These are phyloP conservation scores for Piper longum DNA, from an alignment of 164 flowering plant species.

Conservation along the genomic window DNA sequence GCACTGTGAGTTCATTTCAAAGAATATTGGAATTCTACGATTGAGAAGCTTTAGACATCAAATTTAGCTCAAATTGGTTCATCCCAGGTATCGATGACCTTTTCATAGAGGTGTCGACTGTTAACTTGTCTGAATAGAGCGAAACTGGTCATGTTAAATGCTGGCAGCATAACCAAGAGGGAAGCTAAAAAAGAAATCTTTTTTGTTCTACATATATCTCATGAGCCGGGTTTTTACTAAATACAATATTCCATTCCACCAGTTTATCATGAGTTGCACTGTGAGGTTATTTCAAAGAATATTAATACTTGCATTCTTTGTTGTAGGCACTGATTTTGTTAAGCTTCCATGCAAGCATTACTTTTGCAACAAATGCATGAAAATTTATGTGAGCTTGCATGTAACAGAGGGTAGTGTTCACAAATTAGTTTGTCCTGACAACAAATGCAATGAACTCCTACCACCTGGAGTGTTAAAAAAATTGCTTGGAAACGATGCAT, in stretches of 20 bases:
- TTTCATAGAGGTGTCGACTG: no score
- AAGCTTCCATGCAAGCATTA: slow-evolving; percentile 74
- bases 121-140: no score
- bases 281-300: not conserved
- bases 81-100: no score
- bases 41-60: no score
- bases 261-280: not conserved
- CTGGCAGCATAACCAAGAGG: no score
- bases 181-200: no score
- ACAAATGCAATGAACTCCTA: slow-evolving; percentile 56
- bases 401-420: slow-evolving; percentile 67
- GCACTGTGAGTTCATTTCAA: not conserved
- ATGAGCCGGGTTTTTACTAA: no score
- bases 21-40: not conserved
- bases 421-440: slow-evolving; percentile 60
- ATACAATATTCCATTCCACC: not conserved
- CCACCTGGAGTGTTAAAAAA: slow-evolving; percentile 67
- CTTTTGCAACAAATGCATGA: slow-evolving; percentile 82
- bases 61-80: no score
- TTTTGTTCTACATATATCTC: no score
- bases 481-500: slow-evolving; percentile 60
- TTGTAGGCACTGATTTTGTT: slow-evolving; percentile 58
- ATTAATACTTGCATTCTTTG: not conserved
- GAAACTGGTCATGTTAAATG: no score
- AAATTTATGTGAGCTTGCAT: slow-evolving; percentile 53